These are phyloP conservation scores for Aspergillus taichungensis DNA, from an alignment of 495 filamentous ascomycete species.

Conservation along the genomic window DNA sequence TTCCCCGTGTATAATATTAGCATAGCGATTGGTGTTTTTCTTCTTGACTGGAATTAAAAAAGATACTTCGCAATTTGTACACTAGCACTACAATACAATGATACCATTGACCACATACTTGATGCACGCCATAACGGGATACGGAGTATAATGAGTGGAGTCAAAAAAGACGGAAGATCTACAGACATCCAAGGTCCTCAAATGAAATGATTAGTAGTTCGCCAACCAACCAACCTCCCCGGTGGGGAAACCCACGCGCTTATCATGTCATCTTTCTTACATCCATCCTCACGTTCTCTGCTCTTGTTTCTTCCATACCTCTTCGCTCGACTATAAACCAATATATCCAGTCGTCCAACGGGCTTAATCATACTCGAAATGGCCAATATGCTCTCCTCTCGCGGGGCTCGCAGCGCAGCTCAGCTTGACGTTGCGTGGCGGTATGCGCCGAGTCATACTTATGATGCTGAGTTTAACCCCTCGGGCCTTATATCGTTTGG, in stretches of 20 bases:
- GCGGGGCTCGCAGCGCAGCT: constrained; percentile 18
- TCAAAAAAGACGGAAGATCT: too few relatives aligned
- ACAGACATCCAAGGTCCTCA: not conserved
- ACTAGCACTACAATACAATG: not conserved
- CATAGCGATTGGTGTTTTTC: constrained; percentile 29
- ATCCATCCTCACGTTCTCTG: not conserved
- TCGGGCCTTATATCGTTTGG: constrained; percentile 26
- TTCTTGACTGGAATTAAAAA: not conserved
- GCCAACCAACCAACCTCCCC: too few relatives aligned
- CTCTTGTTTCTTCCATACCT: not conserved
- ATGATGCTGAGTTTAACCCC: constrained; percentile 22
- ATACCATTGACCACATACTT: not conserved
- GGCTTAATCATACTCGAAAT: not conserved
- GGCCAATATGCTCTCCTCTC: constrained; percentile 26
- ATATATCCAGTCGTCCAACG: not conserved
- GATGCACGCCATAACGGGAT: too few relatives aligned
- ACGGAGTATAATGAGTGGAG: too few relatives aligned
- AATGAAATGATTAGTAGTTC: not conserved
- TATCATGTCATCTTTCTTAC: too few relatives aligned
- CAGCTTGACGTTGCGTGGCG: constrained; percentile 20
- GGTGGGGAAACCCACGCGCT: too few relatives aligned
- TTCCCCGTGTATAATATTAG: not conserved
- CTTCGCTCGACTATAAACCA: not conserved
- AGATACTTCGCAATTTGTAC: not conserved
- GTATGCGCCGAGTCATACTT: constrained; percentile 20